Percentiles rank a stretch among this genome's conserved stretches.
Evolutionary conservation across 148 eudicot species (phyloP).

Genomic region (Persicaria maculosa): DNA sequence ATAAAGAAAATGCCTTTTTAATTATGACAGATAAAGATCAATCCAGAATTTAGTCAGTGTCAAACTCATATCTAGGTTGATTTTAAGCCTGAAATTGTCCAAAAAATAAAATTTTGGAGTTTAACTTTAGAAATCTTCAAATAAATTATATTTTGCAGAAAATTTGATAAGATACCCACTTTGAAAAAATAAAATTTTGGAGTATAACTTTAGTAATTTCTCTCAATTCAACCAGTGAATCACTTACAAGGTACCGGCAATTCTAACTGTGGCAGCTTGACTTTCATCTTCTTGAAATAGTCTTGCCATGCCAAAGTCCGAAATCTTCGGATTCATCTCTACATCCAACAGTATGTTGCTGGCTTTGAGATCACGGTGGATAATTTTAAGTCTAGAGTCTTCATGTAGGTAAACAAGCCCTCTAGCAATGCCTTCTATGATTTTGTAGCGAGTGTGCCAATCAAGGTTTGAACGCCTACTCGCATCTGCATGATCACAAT

Average conservation of each 20-base stretch:
- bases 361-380: conserved; percentile 33
- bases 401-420: conserved; percentile 29
- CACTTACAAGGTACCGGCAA: conserved; percentile 36
- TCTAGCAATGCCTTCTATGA: conserved; percentile 23
- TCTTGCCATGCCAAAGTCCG: conserved; percentile 39
- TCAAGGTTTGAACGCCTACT: conserved; percentile 11
- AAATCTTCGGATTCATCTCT: conserved; percentile 27
- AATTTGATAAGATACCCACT: background rate
- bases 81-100: background rate
- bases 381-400: conserved; percentile 22
- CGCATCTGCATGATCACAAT: conserved; percentile 12
- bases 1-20: background rate
- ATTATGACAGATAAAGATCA: no score
- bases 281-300: conserved; percentile 24
- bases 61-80: background rate
- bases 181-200: no score
- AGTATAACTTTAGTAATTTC: no score
- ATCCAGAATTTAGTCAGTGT: no score
- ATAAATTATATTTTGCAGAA: no score
- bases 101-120: no score
- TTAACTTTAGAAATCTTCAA: no score
- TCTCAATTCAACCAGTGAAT: background rate
- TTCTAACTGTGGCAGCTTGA: conserved; percentile 20
- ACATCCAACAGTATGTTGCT: conserved; percentile 28
- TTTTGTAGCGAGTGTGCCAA: conserved; percentile 28